These are phyloP conservation scores for Aspergillus eucalypticola DNA, from an alignment of 2,329 filamentous ascomycete species.

Conservation along the genomic window DNA sequence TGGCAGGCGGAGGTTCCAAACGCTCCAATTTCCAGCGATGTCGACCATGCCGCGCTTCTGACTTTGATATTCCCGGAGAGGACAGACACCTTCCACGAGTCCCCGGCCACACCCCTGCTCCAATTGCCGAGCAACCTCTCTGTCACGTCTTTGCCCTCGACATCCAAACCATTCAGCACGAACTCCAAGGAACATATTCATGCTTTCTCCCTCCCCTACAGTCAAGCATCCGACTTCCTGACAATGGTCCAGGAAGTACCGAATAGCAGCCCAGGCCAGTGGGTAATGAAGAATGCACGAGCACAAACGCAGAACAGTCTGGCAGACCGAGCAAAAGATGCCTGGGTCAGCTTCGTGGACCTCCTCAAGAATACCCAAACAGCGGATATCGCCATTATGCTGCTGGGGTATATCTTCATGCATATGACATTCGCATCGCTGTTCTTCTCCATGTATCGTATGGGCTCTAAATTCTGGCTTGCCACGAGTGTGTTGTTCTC, in stretches of 20 bases:
- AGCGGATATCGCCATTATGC: conserved; percentile 96
- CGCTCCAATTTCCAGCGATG: background rate
- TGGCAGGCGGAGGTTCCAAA: conserved; percentile 72
- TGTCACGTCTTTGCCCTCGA: conserved; percentile 39
- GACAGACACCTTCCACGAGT: background rate
- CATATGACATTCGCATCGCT: conserved; percentile 96
- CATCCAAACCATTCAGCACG: conserved; percentile 77
- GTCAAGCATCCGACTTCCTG: conserved; percentile 74
- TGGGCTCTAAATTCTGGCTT: conserved; percentile 98
- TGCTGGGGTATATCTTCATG: conserved; percentile 94
- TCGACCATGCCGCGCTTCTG: conserved; percentile 30
- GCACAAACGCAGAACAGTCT: conserved; percentile 59
- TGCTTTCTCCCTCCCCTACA: conserved; percentile 76
- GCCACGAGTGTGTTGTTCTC: conserved; percentile 90
- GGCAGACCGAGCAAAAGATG: conserved; percentile 74
- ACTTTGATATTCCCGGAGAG: conserved; percentile 45
- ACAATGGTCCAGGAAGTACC: conserved; percentile 78
- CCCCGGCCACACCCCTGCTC: background rate
- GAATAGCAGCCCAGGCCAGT: conserved; percentile 60
- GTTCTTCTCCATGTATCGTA: conserved; percentile 94
- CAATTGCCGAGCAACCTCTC: background rate
- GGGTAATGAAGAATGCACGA: conserved; percentile 92
- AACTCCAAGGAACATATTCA: conserved; percentile 84
- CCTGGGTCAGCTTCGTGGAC: conserved; percentile 82
- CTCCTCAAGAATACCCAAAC: conserved; percentile 84